Evolutionary conservation across 495 filamentous ascomycete genomes (phyloP).

Genomic region (Articulospora tetracladia): DNA sequence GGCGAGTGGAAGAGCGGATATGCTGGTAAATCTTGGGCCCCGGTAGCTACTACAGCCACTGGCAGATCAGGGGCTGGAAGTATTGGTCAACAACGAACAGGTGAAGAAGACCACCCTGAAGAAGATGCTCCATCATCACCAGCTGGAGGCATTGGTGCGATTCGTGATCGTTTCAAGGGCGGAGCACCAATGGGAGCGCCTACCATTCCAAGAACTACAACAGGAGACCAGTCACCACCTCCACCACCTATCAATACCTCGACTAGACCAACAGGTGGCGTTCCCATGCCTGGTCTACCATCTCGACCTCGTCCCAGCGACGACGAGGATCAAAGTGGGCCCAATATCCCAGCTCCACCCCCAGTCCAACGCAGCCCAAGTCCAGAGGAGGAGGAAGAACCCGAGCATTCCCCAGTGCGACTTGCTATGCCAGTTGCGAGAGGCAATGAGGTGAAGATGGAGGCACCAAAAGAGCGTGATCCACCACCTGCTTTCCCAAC

Average conservation of each 20-base stretch:
- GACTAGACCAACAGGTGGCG: constrained; percentile 45
- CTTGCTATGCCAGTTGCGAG: constrained; percentile 84
- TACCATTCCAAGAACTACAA: constrained; percentile 37
- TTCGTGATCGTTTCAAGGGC: constrained; percentile 75
- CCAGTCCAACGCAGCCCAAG: constrained; percentile 56
- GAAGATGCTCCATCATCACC: constrained; percentile 47
- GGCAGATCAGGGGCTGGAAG: constrained; percentile 58
- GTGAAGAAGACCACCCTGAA: constrained; percentile 42
- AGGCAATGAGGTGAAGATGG: constrained; percentile 45
- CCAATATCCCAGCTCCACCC: constrained; percentile 53
- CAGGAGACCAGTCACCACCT: constrained; percentile 38
- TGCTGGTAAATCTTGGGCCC: constrained; percentile 79
- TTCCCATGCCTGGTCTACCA: constrained; percentile 74
- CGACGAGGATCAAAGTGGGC: constrained; percentile 47
- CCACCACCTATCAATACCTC: constrained; percentile 59
- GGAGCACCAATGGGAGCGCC: constrained; percentile 62
- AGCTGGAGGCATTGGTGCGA: constrained; percentile 58
- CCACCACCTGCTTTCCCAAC: constrained; percentile 46
- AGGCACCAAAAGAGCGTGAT: constrained; percentile 41
- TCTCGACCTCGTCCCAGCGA: constrained; percentile 49
- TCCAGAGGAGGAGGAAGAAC: constrained; percentile 49
- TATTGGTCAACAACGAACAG: constrained; percentile 54
- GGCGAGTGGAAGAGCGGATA: constrained; percentile 88
- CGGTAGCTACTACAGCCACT: constrained; percentile 69
- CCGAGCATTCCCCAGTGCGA: constrained; percentile 70